These are phyloP conservation scores for Diaporthe nobilis DNA, from an alignment of 2,329 filamentous ascomycete genomes.

Conservation along the genomic window DNA sequence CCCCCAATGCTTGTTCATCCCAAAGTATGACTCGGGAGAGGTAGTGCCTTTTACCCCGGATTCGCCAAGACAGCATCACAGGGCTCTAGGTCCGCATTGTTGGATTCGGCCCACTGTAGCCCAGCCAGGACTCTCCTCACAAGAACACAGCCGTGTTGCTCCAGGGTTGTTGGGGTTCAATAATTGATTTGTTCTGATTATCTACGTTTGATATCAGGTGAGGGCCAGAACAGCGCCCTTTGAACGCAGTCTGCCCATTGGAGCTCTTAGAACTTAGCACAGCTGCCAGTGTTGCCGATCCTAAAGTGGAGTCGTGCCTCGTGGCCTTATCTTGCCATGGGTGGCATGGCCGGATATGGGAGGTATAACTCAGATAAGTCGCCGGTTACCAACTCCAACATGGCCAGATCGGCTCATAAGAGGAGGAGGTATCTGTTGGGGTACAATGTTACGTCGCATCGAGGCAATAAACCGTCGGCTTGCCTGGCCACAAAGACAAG, in stretches of 20 bases:
- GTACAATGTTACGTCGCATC: slow-evolving; percentile 34
- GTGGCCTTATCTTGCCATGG: slow-evolving; percentile 33
- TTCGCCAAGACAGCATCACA: slow-evolving; percentile 8
- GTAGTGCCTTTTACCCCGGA: background rate
- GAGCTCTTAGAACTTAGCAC: background rate
- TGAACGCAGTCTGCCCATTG: background rate
- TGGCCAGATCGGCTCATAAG: background rate
- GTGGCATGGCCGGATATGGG: slow-evolving; percentile 24
- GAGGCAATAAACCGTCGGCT: slow-evolving; percentile 7
- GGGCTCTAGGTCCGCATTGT: background rate
- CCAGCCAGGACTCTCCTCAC: background rate
- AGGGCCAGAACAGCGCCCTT: background rate
- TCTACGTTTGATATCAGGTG: background rate
- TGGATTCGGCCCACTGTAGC: background rate
- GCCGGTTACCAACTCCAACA: slow-evolving; percentile 5
- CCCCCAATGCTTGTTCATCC: background rate
- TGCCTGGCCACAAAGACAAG: background rate
- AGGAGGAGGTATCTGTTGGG: background rate
- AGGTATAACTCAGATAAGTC: slow-evolving; percentile 32
- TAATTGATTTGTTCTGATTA: no score
- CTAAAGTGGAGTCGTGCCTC: slow-evolving; percentile 22
- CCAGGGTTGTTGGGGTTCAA: background rate
- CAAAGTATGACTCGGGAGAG: background rate
- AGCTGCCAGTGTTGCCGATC: slow-evolving; percentile 4
- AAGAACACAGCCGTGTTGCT: background rate